Evolutionary conservation across 108 stramenopile genomes (phyloP), one percentile per base, ranked within the genome.

Genomic region (Stephanodiscus triporus): DNA sequence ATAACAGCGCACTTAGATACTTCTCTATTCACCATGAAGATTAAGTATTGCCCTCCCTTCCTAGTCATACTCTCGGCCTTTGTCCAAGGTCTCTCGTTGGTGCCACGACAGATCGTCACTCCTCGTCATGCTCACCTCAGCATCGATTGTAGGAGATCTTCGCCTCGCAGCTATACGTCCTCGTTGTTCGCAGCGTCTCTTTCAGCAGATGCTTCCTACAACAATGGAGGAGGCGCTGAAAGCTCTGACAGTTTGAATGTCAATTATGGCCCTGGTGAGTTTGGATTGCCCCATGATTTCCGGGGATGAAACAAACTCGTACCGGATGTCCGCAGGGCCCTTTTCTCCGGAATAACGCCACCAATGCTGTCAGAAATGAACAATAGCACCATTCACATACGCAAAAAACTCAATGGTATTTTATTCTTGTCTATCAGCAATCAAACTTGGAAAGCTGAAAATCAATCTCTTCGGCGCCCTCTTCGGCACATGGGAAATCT

Each of bases 391-490:
- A 47, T 10, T 48, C 17, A 16, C 58, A 34, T 5, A 34, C 32
- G 5, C 32, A 34, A 5, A 34, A 34, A 5, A 34, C 32, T 34
- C 32, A 34, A 34, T 49, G 5, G 6, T 49, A 55, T 57, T 30
- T 57, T 13, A 24, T 57, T 8, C 56, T 57, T 30, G 29, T 26
- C 9, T 6, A 24, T 29, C 38, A 74, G 73, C 72, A 40, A 80
- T 80, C 30, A 80, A 62, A 59, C 38, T 80, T 6, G 79, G 79
- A 5, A 80, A 80, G 57, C 76, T 84, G 22, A 84, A 81, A 68
- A 63, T 84, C 64, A 84, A 84, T 48, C 13, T 76, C 34, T 84
- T 84, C 67, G 84, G 84, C 38, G 69, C 66, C 5, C 59, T 81
- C 19, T 73, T 69, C 51, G 84, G 76, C 26, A n/a, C 68, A 0